A percentile compares a stretch with the other conserved stretches of the same genome.
Evolutionary conservation across 2,329 filamentous ascomycete species (phyloP).

Genomic region (Epichloe baconii): DNA sequence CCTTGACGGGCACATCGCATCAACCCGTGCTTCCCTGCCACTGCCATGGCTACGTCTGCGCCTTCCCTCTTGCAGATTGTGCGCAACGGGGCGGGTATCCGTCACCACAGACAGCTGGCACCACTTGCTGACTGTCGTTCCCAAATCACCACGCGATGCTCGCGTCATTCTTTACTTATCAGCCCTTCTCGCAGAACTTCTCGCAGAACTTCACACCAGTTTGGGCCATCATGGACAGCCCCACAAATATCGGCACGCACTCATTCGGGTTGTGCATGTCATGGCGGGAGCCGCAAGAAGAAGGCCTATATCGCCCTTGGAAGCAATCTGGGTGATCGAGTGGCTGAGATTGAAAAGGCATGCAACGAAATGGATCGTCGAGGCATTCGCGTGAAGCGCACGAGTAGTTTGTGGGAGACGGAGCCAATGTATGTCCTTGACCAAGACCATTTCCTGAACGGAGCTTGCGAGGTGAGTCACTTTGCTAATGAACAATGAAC

Average conservation of each 20-base stretch:
- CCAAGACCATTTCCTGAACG: conserved; percentile 82
- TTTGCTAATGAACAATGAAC: background rate
- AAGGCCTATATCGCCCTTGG: conserved; percentile 76
- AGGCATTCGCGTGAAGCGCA: conserved; percentile 61
- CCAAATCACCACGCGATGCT: conserved; percentile 2
- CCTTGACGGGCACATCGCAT: background rate
- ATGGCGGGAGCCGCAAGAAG: conserved; percentile 20
- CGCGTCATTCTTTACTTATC: background rate
- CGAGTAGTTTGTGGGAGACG: conserved; percentile 87
- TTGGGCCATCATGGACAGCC: background rate
- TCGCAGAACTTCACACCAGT: background rate
- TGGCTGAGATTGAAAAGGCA: conserved; percentile 74
- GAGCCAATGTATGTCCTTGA: conserved; percentile 93
- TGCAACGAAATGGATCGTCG: conserved; percentile 62
- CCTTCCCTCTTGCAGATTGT: background rate
- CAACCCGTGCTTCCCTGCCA: background rate
- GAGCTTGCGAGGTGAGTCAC: conserved; percentile 63
- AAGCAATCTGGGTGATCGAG: conserved; percentile 80
- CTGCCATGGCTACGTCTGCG: background rate
- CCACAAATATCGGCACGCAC: conserved; percentile 5
- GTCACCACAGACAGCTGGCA: background rate
- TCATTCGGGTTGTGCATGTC: conserved; percentile 22
- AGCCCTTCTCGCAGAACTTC: background rate
- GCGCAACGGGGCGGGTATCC: background rate
- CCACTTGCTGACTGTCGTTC: background rate